Evolutionary conservation across 2,329 filamentous ascomycete species (phyloP).

Genomic region (Thermothelomyces thermophilus): DNA sequence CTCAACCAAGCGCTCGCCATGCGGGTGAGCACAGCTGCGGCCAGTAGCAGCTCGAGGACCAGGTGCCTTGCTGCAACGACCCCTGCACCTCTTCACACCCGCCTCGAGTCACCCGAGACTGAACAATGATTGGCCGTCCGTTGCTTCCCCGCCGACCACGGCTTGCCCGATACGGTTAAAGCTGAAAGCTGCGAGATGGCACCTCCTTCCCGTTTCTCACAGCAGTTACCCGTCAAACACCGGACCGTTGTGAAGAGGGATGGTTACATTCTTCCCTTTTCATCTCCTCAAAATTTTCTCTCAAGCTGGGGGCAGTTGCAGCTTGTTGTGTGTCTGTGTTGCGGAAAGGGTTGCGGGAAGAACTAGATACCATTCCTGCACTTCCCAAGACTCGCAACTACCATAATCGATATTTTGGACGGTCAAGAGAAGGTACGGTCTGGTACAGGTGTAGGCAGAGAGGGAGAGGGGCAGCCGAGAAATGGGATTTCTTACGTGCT

Average conservation of each 20-base stretch:
- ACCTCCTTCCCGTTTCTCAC: background rate
- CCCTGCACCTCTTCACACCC: conserved; percentile 15
- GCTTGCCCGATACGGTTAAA: conserved; percentile 8
- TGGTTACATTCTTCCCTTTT: no score
- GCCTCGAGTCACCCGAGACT: background rate
- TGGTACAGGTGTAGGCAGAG: no score
- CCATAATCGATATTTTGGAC: no score
- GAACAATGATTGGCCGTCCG: conserved; percentile 13
- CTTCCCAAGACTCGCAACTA: no score
- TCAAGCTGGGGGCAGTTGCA: no score
- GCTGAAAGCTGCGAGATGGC: conserved; percentile 2
- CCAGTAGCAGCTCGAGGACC: conserved; percentile 11
- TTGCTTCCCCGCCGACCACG: conserved; percentile 10
- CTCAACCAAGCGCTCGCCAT: conserved; percentile 11
- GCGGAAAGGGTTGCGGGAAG: no score
- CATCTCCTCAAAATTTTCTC: no score
- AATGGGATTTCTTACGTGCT: no score
- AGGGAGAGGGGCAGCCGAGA: no score
- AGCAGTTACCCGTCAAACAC: background rate
- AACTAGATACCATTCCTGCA: no score
- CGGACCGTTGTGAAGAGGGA: background rate
- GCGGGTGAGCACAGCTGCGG: conserved; percentile 18
- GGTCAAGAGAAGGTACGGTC: no score
- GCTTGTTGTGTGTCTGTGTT: no score
- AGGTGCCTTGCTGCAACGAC: conserved; percentile 17